These are phyloP conservation scores for Botrytis elliptica DNA, from an alignment of 2,329 filamentous ascomycete genomes.

Conservation along the genomic window DNA sequence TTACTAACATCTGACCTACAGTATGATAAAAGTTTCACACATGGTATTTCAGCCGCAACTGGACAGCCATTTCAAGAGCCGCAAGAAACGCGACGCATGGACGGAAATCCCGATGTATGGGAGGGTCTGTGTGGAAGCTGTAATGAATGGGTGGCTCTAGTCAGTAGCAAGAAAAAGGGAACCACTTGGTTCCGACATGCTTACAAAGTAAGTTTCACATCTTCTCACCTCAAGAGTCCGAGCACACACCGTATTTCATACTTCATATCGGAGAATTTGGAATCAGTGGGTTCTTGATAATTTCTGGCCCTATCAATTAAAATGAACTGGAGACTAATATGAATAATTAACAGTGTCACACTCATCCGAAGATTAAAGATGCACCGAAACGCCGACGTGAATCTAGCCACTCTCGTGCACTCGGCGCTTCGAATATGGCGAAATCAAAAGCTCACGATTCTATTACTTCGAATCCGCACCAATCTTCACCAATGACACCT, in stretches of 20 bases:
- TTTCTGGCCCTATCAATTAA: not conserved
- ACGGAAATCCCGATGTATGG: constrained; percentile 79
- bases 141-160: constrained; percentile 76
- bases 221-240: not conserved
- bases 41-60: constrained; percentile 80
- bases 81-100: constrained; percentile 70
- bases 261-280: not conserved
- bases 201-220: constrained; percentile 64
- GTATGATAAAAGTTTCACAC: constrained; percentile 90
- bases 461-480: constrained; percentile 31
- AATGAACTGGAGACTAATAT: not conserved
- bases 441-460: constrained; percentile 41
- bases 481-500: constrained; percentile 46
- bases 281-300: not conserved
- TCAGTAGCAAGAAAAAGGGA: constrained; percentile 88
- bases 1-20: constrained; percentile 11
- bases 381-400: constrained; percentile 66
- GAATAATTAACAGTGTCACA: constrained; percentile 54
- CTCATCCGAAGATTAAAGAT: constrained; percentile 70
- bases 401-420: constrained; percentile 48
- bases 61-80: constrained; percentile 77
- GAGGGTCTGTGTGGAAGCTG: constrained; percentile 77
- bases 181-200: constrained; percentile 89
- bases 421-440: constrained; percentile 43
- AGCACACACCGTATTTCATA: not conserved